A percentile compares a stretch with the other conserved stretches of the same genome.
These are phyloP conservation scores for Rhodotorula graminis DNA, from an alignment of 768 basidiomycete genomes.

Conservation along the genomic window DNA sequence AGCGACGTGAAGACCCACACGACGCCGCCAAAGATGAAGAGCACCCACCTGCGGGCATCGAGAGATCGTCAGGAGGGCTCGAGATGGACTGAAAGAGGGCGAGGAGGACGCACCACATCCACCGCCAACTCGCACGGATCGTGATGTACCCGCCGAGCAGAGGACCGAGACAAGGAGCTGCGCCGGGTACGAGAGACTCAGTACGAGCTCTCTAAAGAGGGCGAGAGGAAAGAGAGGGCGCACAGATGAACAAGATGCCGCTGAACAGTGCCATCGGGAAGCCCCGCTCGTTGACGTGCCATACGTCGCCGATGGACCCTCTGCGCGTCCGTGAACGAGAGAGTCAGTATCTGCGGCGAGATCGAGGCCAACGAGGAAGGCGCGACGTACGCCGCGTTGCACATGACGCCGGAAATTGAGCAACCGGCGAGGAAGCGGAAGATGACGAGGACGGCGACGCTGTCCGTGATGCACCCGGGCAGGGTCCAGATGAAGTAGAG, in stretches of 20 bases:
- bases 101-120: conserved; percentile 52
- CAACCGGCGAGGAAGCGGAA: conserved; percentile 43
- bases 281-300: conserved; percentile 44
- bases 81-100: conserved; percentile 61
- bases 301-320: conserved; percentile 16
- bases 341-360: too few species aligned
- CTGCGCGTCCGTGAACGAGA: neutral
- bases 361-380: too few species aligned
- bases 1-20: conserved; percentile 43
- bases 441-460: conserved; percentile 43
- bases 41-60: conserved; percentile 37
- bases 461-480: conserved; percentile 41
- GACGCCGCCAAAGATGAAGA: conserved; percentile 32
- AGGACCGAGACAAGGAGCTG: conserved; percentile 53
- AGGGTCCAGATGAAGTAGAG: conserved; percentile 47
- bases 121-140: conserved; percentile 56
- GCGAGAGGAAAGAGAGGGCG: neutral
- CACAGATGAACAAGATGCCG: conserved; percentile 40
- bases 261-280: conserved; percentile 45
- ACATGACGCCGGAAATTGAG: neutral
- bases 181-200: neutral
- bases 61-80: conserved; percentile 53
- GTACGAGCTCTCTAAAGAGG: neutral
- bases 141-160: conserved; percentile 60
- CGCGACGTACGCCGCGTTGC: neutral